A percentile compares a stretch with the other conserved stretches of the same genome.
Conservation (phyloP, 2,329 filamentous ascomycete species). For the Clarireedia hainanense region DNA sequence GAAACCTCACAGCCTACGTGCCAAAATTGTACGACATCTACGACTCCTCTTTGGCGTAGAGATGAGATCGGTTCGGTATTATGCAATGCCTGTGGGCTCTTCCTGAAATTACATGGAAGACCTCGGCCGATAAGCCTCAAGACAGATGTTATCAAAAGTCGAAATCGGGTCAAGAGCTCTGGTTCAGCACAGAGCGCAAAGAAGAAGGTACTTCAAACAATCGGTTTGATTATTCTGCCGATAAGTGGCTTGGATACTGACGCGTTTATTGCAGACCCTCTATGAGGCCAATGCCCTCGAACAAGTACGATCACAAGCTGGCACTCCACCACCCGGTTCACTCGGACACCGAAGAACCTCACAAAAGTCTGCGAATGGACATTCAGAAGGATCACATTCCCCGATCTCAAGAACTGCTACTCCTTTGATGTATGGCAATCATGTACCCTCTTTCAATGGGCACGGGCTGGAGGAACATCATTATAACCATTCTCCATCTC, state of each 20-base stretch:
- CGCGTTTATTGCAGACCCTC: constrained; percentile 23
- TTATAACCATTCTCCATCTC: constrained; percentile 51
- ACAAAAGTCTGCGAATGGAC: constrained; percentile 64
- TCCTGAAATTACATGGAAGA: constrained; percentile 91
- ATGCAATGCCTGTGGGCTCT: constrained; percentile 96
- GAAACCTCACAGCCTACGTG: constrained; percentile 78
- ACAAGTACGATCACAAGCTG: constrained; percentile 46
- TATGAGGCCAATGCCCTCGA: constrained; percentile 52
- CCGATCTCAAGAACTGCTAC: constrained; percentile 74
- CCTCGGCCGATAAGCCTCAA: constrained; percentile 92
- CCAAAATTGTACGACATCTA: constrained; percentile 92
- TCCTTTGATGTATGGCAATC: constrained; percentile 65
- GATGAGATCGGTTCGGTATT: constrained; percentile 93
- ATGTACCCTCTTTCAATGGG: constrained; percentile 72
- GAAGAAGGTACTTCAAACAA: constrained; percentile 57
- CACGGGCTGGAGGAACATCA: constrained; percentile 56
- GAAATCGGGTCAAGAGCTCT: constrained; percentile 90
- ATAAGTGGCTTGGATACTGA: constrained; percentile 21
- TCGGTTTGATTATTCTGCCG: not conserved
- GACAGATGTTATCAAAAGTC: constrained; percentile 99
- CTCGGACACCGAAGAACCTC: constrained; percentile 56
- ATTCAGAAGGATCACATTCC: constrained; percentile 67
- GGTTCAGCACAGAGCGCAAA: constrained; percentile 67
- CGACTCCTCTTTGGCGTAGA: constrained; percentile 92
- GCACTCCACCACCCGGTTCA: constrained; percentile 43